Evolutionary conservation across 139 green algal genomes (phyloP), one percentile per base, ranked within the genome.

Genomic region (Ettlia oleoabundans): DNA sequence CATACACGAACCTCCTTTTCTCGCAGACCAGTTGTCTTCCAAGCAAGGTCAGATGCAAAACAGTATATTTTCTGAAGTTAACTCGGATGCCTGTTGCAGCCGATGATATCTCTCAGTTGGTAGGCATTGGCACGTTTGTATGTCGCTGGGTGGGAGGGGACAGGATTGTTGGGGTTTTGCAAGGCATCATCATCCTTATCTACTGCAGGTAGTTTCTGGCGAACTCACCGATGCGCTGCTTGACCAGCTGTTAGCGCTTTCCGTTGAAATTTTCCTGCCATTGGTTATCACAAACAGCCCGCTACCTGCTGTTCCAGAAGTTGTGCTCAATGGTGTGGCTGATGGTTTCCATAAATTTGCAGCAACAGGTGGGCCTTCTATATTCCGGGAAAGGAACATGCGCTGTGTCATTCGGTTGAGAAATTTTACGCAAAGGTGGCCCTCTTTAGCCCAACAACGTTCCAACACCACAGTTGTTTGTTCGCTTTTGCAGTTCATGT

Each of bases 281-380:
- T 69, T 98, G 42, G 86, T 98, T 26, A 93, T 80, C 38, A 92
- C 88, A 47, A 86, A 88, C 28, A 66, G 35, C 10, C 76, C 43
- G 18, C 30, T 22, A 9, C 33, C 21, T 95, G 76, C 92, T 92
- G 13, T 96, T 66, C 94, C 94, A 21, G 93, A 96, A 80, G 90
- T 97, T 18, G 92, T 98, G 72, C 88, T 89, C 22, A 93, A 93
- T 72, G 92, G 96, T 81, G 91, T 98, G n/a, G 91, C 91, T 21
- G 90, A 97, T 38, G 94, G 93, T 83, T 69, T 98, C 85, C 93
- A 97, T 88, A 95, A 94, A 73, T 96, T 96, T 82, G 89, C 96
- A n/a, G 92, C 91, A 0, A 93, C 93, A 67, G 89, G 91, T 95
- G 10, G 32, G 67, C 37, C 33, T 4, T 32, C 3, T 8, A n/a